phyloP scores from a whole-genome alignment of 148 eudicot genomes.

The Oxyria digyna region DNA sequence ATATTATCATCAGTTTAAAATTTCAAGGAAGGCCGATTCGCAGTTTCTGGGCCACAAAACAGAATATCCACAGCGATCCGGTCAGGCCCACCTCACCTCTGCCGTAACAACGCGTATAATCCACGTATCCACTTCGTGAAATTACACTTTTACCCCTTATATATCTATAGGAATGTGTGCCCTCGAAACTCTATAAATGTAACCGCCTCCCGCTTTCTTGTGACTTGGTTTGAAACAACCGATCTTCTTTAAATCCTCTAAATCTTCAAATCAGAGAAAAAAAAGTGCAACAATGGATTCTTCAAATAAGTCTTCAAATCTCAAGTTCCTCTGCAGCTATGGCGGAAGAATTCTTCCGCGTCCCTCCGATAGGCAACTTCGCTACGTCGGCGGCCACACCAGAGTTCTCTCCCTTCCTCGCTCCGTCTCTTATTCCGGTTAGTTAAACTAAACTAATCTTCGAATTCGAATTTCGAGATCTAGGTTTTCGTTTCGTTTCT shows the following conservation, averaged over 20 bases:
- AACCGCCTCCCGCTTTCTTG: neutral
- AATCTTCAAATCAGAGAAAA: neutral
- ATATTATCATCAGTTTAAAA: neutral
- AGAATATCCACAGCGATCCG: neutral
- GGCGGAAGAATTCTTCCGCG: constrained; percentile 78
- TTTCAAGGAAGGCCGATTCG: constrained; percentile 2
- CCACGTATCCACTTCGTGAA: neutral
- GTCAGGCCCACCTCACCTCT: neutral
- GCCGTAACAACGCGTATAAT: neutral
- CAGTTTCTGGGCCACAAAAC: neutral
- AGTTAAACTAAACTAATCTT: no score
- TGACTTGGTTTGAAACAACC: neutral
- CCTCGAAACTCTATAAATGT: neutral
- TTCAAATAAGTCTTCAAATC: constrained; percentile 8
- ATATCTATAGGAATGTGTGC: neutral
- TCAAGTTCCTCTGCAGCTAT: constrained; percentile 76
- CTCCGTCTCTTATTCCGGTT: constrained; percentile 47
- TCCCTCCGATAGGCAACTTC: constrained; percentile 53
- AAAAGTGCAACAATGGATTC: neutral
- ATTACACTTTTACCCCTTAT: neutral
- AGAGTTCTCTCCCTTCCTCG: constrained; percentile 60
- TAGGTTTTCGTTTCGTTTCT: no score
- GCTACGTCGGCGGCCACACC: constrained; percentile 71
- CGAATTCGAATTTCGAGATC: neutral
- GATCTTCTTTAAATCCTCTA: neutral